phyloP scores from a whole-genome alignment of 1,284 basidiomycete species.

The Sporisorium sorghi region DNA sequence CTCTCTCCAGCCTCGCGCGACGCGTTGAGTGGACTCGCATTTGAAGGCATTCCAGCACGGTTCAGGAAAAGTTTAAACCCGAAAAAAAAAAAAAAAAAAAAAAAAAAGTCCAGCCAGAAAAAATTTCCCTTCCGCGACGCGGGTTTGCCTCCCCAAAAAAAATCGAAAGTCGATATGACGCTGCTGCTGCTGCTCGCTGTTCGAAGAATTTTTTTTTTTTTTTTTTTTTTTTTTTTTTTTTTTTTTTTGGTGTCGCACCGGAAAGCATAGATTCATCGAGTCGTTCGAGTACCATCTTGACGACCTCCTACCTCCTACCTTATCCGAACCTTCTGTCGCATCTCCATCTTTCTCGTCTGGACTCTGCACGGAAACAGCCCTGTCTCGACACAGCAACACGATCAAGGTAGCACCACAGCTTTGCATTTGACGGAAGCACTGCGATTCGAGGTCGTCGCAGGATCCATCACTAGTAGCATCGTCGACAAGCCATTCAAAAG shows the following conservation, averaged over 20 bases:
- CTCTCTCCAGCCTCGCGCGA: constrained; percentile 28
- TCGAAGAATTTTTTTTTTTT: too few species aligned
- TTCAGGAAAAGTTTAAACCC: constrained; percentile 7
- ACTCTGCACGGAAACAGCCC: not conserved
- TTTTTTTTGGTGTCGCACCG: constrained; percentile 2
- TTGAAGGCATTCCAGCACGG: constrained; percentile 13
- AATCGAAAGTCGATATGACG: constrained; percentile 1
- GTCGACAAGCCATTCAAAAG: constrained; percentile 4
- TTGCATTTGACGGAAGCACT: constrained; percentile 29
- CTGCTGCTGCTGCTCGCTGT: not conserved
- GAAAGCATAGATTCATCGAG: constrained; percentile 13
- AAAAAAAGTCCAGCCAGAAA: constrained; percentile 7
- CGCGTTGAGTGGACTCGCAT: constrained; percentile 30
- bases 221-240: too few species aligned
- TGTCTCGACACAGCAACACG: too few species aligned
- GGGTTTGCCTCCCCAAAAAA: constrained; percentile 6
- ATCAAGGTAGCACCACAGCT: constrained; percentile 10
- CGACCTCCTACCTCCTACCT: constrained; percentile 38
- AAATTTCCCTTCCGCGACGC: constrained; percentile 19
- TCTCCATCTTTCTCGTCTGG: not conserved
- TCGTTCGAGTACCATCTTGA: constrained; percentile 14
- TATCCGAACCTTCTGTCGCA: constrained; percentile 15
- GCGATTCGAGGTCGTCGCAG: constrained; percentile 53
- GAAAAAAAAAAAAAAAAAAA: not conserved
- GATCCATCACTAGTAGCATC: constrained; percentile 17